Conservation (phyloP, 768 basidiomycete genomes). For the Neoboletus brunneissimus region DNA sequence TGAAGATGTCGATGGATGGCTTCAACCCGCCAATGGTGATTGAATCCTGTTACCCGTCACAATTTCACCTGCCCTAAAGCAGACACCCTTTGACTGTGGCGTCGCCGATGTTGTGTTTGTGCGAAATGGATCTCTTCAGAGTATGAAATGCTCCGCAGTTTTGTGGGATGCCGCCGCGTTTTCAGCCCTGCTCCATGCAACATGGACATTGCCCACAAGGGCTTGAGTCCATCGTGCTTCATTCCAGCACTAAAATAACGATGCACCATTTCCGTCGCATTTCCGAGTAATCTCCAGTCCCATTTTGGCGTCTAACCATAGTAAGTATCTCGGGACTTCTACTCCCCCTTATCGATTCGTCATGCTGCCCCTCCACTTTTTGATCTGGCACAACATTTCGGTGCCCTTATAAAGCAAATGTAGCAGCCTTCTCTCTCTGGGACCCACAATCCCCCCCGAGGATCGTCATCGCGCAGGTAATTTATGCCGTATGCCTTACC, state of each 20-base stretch:
- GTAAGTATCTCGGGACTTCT: slow-evolving; percentile 24
- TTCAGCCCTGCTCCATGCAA: slow-evolving; percentile 9
- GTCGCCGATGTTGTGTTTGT: slow-evolving; percentile 1
- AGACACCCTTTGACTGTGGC: slow-evolving; percentile 29
- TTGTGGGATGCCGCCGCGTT: slow-evolving; percentile 9
- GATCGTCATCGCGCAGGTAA: slow-evolving; percentile 32
- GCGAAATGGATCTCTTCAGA: slow-evolving; percentile 7
- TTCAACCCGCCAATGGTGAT: slow-evolving; percentile 20
- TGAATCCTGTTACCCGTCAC: slow-evolving; percentile 4
- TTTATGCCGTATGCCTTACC: slow-evolving; percentile 22
- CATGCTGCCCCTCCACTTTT: slow-evolving; percentile 15
- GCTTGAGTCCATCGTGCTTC: slow-evolving; percentile 12
- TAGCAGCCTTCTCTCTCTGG: slow-evolving; percentile 21
- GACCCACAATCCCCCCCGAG: slow-evolving; percentile 34
- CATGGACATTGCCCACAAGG: slow-evolving; percentile 4
- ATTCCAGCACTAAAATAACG: slow-evolving; percentile 19
- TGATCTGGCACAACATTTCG: slow-evolving; percentile 22
- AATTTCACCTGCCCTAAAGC: slow-evolving; percentile 35
- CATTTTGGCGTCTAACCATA: slow-evolving; percentile 16
- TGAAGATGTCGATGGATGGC: slow-evolving; percentile 40
- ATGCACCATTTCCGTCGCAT: slow-evolving; percentile 25
- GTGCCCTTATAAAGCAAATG: slow-evolving; percentile 33
- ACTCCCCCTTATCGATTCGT: slow-evolving; percentile 32
- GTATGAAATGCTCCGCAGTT: slow-evolving; percentile 9
- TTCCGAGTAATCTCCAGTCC: slow-evolving; percentile 20